Percentiles rank a stretch among this genome's conserved stretches.
phyloP scores from a whole-genome alignment of 2,329 filamentous ascomycete genomes.

The Ploettnerulaceae sp. region DNA sequence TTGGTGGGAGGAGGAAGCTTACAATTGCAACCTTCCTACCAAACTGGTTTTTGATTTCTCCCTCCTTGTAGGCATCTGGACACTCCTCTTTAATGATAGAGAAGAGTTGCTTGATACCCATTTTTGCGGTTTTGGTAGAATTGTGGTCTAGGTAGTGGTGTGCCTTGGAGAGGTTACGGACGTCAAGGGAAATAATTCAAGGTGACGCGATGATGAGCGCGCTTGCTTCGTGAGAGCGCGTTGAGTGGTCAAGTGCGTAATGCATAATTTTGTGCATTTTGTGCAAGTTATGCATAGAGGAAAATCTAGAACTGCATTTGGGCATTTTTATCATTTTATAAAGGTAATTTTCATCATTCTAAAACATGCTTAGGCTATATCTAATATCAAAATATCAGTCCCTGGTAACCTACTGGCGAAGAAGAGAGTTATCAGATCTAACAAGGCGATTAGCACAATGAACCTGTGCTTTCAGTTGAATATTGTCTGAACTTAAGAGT shows the following conservation, averaged over 20 bases:
- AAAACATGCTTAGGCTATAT: too few species aligned
- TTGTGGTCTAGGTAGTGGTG: slow-evolving; percentile 6
- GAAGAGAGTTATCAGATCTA: too few species aligned
- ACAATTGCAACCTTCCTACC: slow-evolving; percentile 97
- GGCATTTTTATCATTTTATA: too few species aligned
- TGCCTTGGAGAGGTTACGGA: neutral
- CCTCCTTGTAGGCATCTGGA: slow-evolving; percentile 91
- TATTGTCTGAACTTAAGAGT: too few species aligned
- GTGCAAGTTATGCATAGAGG: neutral
- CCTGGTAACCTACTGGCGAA: too few species aligned
- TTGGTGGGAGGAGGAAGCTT: slow-evolving; percentile 38
- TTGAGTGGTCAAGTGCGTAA: slow-evolving; percentile 19
- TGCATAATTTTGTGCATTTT: neutral
- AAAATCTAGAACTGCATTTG: too few species aligned
- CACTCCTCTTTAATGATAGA: slow-evolving; percentile 85
- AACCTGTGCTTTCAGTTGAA: too few species aligned
- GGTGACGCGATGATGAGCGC: slow-evolving; percentile 24
- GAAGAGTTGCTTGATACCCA: slow-evolving; percentile 70
- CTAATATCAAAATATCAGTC: too few species aligned
- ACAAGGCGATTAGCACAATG: too few species aligned
- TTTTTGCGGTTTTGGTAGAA: slow-evolving; percentile 34
- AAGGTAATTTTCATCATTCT: neutral
- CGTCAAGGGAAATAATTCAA: neutral
- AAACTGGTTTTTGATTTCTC: slow-evolving; percentile 98
- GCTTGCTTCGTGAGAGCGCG: slow-evolving; percentile 19